A percentile compares a stretch with the other conserved stretches of the same genome.
phyloP scores from a whole-genome alignment of 352 stramenopile species.

The Hyaloperonospora brassicae region DNA sequence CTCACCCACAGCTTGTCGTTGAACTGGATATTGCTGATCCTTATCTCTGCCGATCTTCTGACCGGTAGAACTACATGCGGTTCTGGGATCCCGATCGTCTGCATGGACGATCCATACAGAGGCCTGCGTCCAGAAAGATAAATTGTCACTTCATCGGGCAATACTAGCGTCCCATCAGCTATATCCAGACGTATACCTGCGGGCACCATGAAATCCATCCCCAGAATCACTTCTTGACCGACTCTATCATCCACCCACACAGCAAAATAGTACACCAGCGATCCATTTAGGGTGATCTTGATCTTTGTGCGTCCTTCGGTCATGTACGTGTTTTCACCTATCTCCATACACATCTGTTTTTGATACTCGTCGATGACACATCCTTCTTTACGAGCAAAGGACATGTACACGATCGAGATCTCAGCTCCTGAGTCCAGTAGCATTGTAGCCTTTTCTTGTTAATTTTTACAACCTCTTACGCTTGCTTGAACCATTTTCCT shows the following conservation, averaged over 20 bases:
- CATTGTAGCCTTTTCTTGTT: conserved; percentile 12
- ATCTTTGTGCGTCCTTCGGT: conserved; percentile 6
- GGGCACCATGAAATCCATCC: conserved; percentile 19
- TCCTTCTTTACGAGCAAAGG: conserved; percentile 6
- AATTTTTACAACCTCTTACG: conserved; percentile 6
- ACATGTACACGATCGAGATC: conserved; percentile 10
- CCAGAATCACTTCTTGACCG: conserved; percentile 9
- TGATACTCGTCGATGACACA: conserved; percentile 1
- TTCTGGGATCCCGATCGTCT: no score
- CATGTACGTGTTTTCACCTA: background rate
- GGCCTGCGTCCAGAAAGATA: no score
- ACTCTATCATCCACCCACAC: conserved; percentile 12
- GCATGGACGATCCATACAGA: no score
- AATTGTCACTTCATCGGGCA: no score
- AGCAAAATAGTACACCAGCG: background rate
- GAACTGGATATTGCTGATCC: no score
- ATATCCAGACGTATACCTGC: background rate
- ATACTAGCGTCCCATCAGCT: no score
- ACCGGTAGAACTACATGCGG: no score
- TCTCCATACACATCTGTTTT: background rate
- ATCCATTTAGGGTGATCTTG: conserved; percentile 5
- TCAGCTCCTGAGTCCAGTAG: conserved; percentile 23
- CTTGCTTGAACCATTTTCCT: background rate
- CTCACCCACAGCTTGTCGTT: no score
- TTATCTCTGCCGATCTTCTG: no score